phyloP scores from a whole-genome alignment of 148 eudicot species.

The Rhododendron ovatum region DNA sequence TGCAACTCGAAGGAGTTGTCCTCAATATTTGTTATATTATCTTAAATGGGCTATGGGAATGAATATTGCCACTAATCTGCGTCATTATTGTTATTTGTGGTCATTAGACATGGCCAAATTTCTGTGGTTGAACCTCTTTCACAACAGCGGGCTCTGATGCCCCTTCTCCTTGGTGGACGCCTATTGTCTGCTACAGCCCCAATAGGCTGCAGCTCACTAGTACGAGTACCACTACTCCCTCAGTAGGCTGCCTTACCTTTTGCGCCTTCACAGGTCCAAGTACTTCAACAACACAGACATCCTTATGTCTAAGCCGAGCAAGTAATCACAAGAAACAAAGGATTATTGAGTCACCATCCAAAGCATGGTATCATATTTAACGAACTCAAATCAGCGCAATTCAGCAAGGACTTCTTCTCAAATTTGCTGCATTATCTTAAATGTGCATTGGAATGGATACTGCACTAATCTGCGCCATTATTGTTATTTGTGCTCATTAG shows the following conservation, averaged over 20 bases:
- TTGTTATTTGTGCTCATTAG: not conserved
- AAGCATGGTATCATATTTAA: not conserved
- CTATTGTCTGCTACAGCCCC: not conserved
- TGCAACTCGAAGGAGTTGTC: too few relatives aligned
- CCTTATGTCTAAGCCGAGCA: not conserved
- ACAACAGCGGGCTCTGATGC: too few relatives aligned
- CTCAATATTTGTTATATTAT: too few relatives aligned
- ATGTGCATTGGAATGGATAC: not conserved
- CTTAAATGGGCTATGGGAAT: too few relatives aligned
- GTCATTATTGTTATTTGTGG: too few relatives aligned
- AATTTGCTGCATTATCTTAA: not conserved
- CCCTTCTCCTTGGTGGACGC: not conserved
- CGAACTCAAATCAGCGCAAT: not conserved
- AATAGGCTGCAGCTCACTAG: not conserved
- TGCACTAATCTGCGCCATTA: not conserved
- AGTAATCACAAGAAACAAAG: not conserved
- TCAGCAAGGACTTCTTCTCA: not conserved
- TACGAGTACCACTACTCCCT: not conserved
- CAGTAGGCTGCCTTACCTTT: not conserved
- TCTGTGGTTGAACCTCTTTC: too few relatives aligned
- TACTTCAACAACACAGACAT: not conserved
- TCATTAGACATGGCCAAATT: too few relatives aligned
- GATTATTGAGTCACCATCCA: too few relatives aligned
- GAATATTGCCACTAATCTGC: too few relatives aligned
- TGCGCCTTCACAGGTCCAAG: not conserved